phyloP scores from a whole-genome alignment of 2,329 filamentous ascomycete species.

The Claviceps digitariae region DNA sequence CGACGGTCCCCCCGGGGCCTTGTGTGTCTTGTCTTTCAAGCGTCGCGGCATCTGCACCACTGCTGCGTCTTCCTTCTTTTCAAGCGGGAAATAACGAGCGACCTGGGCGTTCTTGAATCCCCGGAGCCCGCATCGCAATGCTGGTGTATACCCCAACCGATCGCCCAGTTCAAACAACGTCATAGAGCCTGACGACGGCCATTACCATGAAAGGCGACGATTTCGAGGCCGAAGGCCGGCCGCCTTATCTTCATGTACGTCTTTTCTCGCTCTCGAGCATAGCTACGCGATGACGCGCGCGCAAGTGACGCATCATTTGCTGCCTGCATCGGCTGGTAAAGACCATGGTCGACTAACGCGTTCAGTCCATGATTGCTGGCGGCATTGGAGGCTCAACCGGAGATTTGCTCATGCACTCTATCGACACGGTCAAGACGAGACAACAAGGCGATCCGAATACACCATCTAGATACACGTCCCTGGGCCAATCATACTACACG shows the following conservation, averaged over 20 bases:
- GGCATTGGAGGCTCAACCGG: constrained; percentile 85
- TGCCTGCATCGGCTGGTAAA: background rate
- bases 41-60: constrained; percentile 2
- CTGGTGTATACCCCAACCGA: constrained; percentile 14
- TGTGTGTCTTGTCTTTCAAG: constrained; percentile 7
- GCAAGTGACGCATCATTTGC: background rate
- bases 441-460: constrained; percentile 93
- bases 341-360: background rate
- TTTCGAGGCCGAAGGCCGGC: constrained; percentile 28
- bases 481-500: constrained; percentile 81
- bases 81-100: constrained; percentile 3
- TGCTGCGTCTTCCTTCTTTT: constrained; percentile 7
- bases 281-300: background rate
- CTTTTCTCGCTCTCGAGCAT: background rate
- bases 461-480: constrained; percentile 81
- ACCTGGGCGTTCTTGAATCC: constrained; percentile 1
- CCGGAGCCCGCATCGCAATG: constrained; percentile 18
- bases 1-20: constrained; percentile 1
- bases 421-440: constrained; percentile 96
- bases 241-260: constrained; percentile 31
- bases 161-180: constrained; percentile 13
- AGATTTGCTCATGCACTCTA: constrained; percentile 96
- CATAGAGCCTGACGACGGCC: constrained; percentile 12
- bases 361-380: constrained; percentile 84
- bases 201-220: constrained; percentile 24